Base-by-base conservation (phyloP, 768 basidiomycete genomes). In the Podaxis sp. region DNA sequence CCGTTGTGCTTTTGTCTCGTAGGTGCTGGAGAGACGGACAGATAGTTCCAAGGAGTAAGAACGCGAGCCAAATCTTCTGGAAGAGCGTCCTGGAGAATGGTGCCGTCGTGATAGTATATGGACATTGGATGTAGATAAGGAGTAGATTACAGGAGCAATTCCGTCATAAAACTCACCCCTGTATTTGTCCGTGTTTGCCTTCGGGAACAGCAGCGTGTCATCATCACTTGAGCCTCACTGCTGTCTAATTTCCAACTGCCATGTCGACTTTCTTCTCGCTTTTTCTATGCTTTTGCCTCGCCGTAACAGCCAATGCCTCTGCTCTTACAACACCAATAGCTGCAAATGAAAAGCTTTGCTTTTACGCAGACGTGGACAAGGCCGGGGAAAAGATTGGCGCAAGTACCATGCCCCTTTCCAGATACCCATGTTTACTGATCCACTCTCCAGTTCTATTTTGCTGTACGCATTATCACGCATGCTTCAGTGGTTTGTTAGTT, bases 341-440 rank as follows among this genome's bases (percentile, higher is more conserved):
- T 15, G 85, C 92, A 1, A 94, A 93, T 68, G 90, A 93, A 69
- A 82, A 91, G 39, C 74, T 91, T 68, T 99, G 97, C 76, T 99
- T 97, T 76, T 98, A 92, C 69, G 93, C 95, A 5, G 93, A 96
- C 72, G 96, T 96, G 22, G 97, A 99, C 80, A 96, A 96, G 80
- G 87, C 85, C 1, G 93, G 93, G 61, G 91, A 95, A 80, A 96
- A 95, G 82, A 87, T 95, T 67, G 89, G 92, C 55, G 92, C 90
- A 75, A 67, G 88, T 83, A 46, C 33, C 51, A 19, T 64, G 55
- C 19, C n/a, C 11, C 19, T 11, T 22, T 26, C 22, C 15, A 53
- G 26, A 46, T 33, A 24, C 63, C 42, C 61, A 64, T 40, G 70
- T 62, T 52, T 30, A 36, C 52, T 66, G 55, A 65, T 48, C 51